Evolutionary conservation across 148 eudicot species (phyloP), one percentile per base, ranked within the genome.

Genomic region (Chenopodium formosanum): DNA sequence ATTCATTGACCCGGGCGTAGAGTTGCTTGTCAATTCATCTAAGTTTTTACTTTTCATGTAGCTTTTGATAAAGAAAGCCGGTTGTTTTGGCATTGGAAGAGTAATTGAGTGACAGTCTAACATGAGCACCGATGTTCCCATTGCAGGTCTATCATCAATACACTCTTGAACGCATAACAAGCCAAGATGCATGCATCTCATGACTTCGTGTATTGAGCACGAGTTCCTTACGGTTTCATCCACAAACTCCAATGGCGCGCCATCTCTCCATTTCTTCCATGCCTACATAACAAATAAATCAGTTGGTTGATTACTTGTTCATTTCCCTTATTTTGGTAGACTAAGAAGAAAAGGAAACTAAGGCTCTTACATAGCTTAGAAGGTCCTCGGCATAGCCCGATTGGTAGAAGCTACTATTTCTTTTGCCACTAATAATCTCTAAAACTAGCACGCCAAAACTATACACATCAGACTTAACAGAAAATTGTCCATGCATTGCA

Each of bases 161-260:
- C 63, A 53, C 72, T 85, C 81, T 83, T 87, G 89, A 53, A 87
- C 87, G 13, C 87, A 87, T 78, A 85, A 50, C 37, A 87, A 75
- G 6, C 86, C 89, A 6, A 87, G 75, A 53, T 85, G 87, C 58
- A 85, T 80, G 78, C 87, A 87, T 71, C 77, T 77, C 66, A 62
- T 32, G 4, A 78, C 81, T 84, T 89, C 87, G 7, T 63, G 46
- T 10, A 11, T 79, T 7, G 80, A 80, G 75, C 73, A 80, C 5
- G 88, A 82, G 9, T 83, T 78, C 73, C 70, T 81, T 10, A 89
- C 7, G 4, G 82, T 77, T 27, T 79, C 62, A 14, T 89, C 89
- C 37, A 89, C 68, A 4, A 85, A 73, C 16, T 82, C 82, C 75
- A 85, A 23, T 12, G 84, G 81, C 20, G 3, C 78, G 4, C 85